A percentile compares a stretch with the other conserved stretches of the same genome.
Conservation (phyloP, 768 basidiomycete genomes). For the Boletus patriciae region DNA sequence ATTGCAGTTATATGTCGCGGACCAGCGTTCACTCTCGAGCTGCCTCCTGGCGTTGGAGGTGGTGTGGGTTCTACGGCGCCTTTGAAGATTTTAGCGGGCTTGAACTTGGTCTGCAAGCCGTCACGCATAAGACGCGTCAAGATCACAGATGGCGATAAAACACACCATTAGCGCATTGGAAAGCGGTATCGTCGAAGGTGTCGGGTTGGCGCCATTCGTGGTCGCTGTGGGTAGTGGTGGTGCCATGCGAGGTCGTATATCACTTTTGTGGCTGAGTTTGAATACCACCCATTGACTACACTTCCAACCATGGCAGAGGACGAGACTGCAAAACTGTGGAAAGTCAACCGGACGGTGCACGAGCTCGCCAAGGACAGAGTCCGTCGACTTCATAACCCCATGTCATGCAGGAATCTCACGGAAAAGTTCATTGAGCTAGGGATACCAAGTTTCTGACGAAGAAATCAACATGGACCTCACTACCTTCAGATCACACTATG, state of each 20-base stretch:
- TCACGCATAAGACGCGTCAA: background rate
- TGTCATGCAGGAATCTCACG: slow-evolving; percentile 19
- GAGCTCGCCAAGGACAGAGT: slow-evolving; percentile 96
- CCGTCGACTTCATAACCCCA: slow-evolving; percentile 16
- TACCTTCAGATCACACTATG: slow-evolving; percentile 73
- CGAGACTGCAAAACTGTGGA: slow-evolving; percentile 89
- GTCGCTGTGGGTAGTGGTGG: slow-evolving; percentile 40
- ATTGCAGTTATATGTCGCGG: slow-evolving; percentile 84
- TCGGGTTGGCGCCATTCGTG: slow-evolving; percentile 32
- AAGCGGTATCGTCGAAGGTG: slow-evolving; percentile 42
- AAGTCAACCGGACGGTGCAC: slow-evolving; percentile 94
- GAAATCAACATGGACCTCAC: slow-evolving; percentile 88
- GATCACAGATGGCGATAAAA: background rate
- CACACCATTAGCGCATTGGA: slow-evolving; percentile 53
- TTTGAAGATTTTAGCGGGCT: slow-evolving; percentile 89
- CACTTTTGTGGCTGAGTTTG: slow-evolving; percentile 51
- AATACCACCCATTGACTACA: slow-evolving; percentile 38
- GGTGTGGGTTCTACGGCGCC: slow-evolving; percentile 64
- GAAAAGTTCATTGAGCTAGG: slow-evolving; percentile 47
- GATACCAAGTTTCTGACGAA: slow-evolving; percentile 90
- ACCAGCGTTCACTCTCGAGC: slow-evolving; percentile 37
- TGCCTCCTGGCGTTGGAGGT: slow-evolving; percentile 45
- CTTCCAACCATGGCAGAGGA: slow-evolving; percentile 63
- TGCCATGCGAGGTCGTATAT: slow-evolving; percentile 36
- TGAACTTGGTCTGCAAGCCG: slow-evolving; percentile 60